Evolutionary conservation across 108 stramenopile species (phyloP).

Genomic region (Cyclotella kingstonii): DNA sequence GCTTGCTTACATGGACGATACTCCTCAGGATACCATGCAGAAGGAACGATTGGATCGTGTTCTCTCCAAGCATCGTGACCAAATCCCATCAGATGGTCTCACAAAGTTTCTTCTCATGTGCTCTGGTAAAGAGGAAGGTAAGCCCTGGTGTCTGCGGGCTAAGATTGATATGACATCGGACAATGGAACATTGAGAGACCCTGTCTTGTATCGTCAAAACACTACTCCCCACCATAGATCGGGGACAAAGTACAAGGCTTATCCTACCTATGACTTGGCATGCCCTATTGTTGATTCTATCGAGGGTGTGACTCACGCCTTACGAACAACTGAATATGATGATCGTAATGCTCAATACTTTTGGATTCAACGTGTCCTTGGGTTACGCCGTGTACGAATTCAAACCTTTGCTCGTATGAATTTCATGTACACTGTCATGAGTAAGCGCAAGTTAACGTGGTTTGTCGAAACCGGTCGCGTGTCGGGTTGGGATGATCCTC

Average conservation of each 20-base stretch:
- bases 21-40: conserved; percentile 94
- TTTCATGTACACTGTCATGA: conserved; percentile 94
- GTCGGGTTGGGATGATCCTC: conserved; percentile 97
- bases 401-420: conserved; percentile 97
- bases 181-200: conserved; percentile 98
- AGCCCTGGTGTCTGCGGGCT: conserved; percentile 94
- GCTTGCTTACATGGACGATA: conserved; percentile 98
- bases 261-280: conserved; percentile 99
- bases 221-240: conserved; percentile 92
- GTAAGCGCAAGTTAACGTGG: conserved; percentile 98
- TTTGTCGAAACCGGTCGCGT: conserved; percentile 96
- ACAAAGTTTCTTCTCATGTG: conserved; percentile 86
- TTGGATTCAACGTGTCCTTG: conserved; percentile 85
- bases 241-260: conserved; percentile 96
- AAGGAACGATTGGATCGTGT: conserved; percentile 76
- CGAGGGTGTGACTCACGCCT: conserved; percentile 98
- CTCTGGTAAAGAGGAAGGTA: conserved; percentile 75
- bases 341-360: conserved; percentile 96
- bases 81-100: conserved; percentile 71
- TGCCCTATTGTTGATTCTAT: conserved; percentile 99
- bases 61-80: conserved; percentile 81
- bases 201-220: conserved; percentile 96
- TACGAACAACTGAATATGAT: conserved; percentile 99
- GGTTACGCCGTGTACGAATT: conserved; percentile 88
- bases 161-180: conserved; percentile 94